These are phyloP conservation scores for Phyllosticta paracitricarpa DNA, from an alignment of 2,329 filamentous ascomycete genomes.

Conservation along the genomic window DNA sequence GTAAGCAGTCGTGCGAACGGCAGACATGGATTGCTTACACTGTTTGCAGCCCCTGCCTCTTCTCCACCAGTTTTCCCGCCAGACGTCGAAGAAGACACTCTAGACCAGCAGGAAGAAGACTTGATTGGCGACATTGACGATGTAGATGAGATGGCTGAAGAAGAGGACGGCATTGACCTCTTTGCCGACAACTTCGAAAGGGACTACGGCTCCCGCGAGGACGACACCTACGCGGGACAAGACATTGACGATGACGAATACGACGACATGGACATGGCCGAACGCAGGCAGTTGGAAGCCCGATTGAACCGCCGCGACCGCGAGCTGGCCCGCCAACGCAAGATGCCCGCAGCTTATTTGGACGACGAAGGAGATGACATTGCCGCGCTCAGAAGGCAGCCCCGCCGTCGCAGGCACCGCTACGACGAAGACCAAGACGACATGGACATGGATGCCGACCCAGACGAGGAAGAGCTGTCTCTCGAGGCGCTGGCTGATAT, in stretches of 20 bases:
- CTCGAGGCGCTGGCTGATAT: conserved; percentile 86
- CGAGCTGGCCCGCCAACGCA: conserved; percentile 56
- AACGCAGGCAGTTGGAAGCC: conserved; percentile 60
- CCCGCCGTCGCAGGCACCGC: conserved; percentile 71
- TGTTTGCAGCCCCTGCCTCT: conserved; percentile 41
- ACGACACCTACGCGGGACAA: conserved; percentile 54
- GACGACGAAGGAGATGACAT: conserved; percentile 75
- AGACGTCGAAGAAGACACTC: conserved; percentile 53
- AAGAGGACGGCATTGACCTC: conserved; percentile 59
- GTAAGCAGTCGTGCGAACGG: conserved; percentile 21
- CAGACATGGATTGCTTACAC: not conserved
- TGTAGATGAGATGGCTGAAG: conserved; percentile 58
- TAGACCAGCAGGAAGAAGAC: conserved; percentile 49
- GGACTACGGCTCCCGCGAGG: conserved; percentile 46
- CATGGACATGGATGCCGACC: conserved; percentile 76
- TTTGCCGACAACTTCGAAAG: conserved; percentile 61
- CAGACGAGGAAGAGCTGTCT: conserved; percentile 91
- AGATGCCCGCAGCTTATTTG: conserved; percentile 63
- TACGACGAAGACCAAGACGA: conserved; percentile 95
- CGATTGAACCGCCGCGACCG: conserved; percentile 65
- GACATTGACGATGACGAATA: conserved; percentile 75
- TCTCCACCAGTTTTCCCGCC: conserved; percentile 58
- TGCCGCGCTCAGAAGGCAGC: conserved; percentile 75
- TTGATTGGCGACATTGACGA: conserved; percentile 56
- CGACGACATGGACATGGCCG: conserved; percentile 56